These are phyloP conservation scores for Ganoderma multipileum DNA, from an alignment of 1,284 basidiomycete species.

Conservation along the genomic window DNA sequence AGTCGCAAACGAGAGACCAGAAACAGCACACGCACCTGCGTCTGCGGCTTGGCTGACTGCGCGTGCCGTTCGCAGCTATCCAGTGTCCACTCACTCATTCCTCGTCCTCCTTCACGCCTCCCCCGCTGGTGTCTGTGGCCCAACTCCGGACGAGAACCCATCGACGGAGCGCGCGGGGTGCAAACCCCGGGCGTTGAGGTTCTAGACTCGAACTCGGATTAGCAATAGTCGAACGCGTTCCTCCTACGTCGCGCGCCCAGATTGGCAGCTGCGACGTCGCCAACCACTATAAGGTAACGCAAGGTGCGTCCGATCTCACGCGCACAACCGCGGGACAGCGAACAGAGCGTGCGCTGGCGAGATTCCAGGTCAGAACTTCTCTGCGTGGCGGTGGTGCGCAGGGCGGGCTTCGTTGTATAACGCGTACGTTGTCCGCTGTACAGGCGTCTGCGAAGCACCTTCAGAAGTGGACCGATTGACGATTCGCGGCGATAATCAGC, in stretches of 20 bases:
- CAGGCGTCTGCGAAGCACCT: neutral
- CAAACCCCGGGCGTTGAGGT: neutral
- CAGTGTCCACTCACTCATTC: neutral
- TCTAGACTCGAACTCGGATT: neutral
- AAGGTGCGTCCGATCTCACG: neutral
- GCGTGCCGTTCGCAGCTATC: neutral
- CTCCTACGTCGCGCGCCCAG: neutral
- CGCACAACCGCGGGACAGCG: neutral
- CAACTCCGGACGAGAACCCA: neutral
- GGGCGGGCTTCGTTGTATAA: neutral
- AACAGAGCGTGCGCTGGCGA: neutral
- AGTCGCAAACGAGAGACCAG: neutral
- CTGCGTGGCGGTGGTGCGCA: conserved; percentile 10
- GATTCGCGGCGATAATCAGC: conserved; percentile 15
- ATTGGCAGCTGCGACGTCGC: neutral
- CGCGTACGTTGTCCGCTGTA: neutral
- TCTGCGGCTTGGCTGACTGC: neutral
- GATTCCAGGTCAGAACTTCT: conserved; percentile 12
- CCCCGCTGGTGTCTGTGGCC: neutral
- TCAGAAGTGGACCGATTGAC: conserved; percentile 6
- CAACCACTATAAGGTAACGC: too few relatives aligned
- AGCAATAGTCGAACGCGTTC: neutral
- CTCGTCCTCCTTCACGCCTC: neutral
- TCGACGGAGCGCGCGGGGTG: neutral
- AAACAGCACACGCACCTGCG: neutral